Evolutionary conservation across 2,329 filamentous ascomycete genomes (phyloP), one percentile per base, ranked within the genome.

Genomic region (Botrytis sinoallii): DNA sequence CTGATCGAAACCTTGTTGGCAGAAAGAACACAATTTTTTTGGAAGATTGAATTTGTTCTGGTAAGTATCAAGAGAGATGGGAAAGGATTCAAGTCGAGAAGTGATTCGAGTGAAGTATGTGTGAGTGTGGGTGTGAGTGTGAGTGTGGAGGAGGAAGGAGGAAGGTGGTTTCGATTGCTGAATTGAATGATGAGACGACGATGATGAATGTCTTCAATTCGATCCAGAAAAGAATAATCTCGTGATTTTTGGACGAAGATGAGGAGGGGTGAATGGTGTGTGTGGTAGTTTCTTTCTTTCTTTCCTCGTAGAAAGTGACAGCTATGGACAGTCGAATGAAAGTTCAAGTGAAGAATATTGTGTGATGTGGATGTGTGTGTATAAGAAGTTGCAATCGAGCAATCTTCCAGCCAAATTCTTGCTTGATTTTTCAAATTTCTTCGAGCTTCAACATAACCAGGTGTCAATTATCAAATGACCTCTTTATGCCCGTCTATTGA

Each of bases 251-350:
- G 70, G 66, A 72, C 32, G 64, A 61, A 48, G 48, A 46, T 8
- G 57, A 32, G 59, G 70, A 48, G 63, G 20, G 55, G 55, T 48
- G 59, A 65, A 70, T 46, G 46, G 32, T 32, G 57, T 48, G 12
- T 73, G 18, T 57, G n/a, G 68, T 70, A 63, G 40, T 63, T 60
- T 73, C 57, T 73, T 73, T 73, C 75, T 66, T 74, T 74, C 46
- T 74, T 66, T 42, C 70, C 75, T 74, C 29, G 67, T 48, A 59
- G 74, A 73, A 75, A 74, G 59, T 77, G 77, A 79, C 76, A 78
- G 77, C 75, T 77, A 78, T 76, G 76, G 76, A 77, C 75, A 73
- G 77, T 75, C 76, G 76, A 77, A 72, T 73, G 72, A 70, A 72
- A 70, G 76, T 57, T 48, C 38, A 70, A 75, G 72, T 72, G 75